Percentiles rank a stretch among this genome's conserved stretches.
These are phyloP conservation scores for Fraxinus greggii DNA, from an alignment of 305 asterid genomes.

Conservation along the genomic window DNA sequence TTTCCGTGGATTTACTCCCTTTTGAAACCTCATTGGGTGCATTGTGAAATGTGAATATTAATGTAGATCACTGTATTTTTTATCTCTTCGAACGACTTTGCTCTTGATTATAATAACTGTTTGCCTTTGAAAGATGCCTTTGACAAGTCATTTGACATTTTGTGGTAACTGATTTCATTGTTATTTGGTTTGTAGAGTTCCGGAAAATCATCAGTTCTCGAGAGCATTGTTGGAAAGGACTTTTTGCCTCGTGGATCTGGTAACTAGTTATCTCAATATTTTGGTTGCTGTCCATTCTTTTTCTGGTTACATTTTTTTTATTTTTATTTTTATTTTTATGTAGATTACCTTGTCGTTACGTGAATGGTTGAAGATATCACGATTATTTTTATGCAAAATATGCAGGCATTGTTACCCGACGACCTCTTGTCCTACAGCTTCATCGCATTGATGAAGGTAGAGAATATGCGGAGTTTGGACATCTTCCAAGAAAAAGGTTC, in stretches of 20 bases:
- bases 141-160: constrained; percentile 10
- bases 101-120: background rate
- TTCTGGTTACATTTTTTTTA: background rate
- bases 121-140: background rate
- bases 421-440: constrained; percentile 97
- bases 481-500: constrained; percentile 83
- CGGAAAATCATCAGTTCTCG: constrained; percentile 84
- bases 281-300: constrained; percentile 8
- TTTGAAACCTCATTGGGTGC: background rate
- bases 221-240: constrained; percentile 81
- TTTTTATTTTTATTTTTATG: background rate
- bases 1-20: background rate
- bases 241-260: constrained; percentile 93
- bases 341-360: background rate
- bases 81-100: constrained; percentile 4
- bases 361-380: background rate
- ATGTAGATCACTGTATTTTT: background rate
- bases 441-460: constrained; percentile 75
- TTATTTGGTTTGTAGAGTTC: constrained; percentile 56
- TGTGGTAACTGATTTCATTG: constrained; percentile 1
- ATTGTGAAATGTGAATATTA: background rate
- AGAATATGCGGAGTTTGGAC: constrained; percentile 97
- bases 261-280: constrained; percentile 23
- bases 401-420: constrained; percentile 93
- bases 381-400: constrained; percentile 11